Base-by-base conservation (phyloP, 192 early-diverging fungal genomes). In the Podila horticola region DNA sequence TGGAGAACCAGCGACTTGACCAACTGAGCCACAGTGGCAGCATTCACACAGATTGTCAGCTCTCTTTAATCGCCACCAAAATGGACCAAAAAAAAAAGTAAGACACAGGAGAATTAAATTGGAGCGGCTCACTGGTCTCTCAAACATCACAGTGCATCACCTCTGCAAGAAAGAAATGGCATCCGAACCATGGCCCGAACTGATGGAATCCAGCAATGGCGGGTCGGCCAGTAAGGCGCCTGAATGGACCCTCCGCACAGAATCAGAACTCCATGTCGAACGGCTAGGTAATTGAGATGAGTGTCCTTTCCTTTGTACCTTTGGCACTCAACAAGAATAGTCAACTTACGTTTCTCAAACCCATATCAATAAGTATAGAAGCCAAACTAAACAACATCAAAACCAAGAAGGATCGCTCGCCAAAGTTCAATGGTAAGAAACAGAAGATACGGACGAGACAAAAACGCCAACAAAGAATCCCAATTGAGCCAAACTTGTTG, bases 191-290 rank as follows among this genome's bases (percentile, higher is more conserved):
- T 77, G 75, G 69, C 75, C 75, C 38, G 75, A 77, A 62, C 22
- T 77, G 2, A 55, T 24, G n/a, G 24, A 55, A 10, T 8, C 20
- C 24, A n/a, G 24, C 8, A 20, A n/a, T n/a, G 69, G 66, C 41
- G 38, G 57, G 5, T 10, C 58, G 0, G 13, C 58, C 13, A 67
- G 22, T 33, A 71, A 70, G 49, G 62, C 62, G 17, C 75, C 63
- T 34, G 69, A 77, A 62, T 77, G 75, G 75, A 50, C 63, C 15
- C 64, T 77, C 17, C 62, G 69, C 13, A 67, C 75, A 26, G 68
- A 77, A 71, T 77, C 75, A 60, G 75, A 77, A 66, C 64, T 77
- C n/a, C 75, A 77, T 62, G 58, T 77, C 4, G 75, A 67, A 41
- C 75, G 75, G n/a, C 69, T 77, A 5, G 69, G 75, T 77, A 65